Base-by-base conservation (phyloP, 768 basidiomycete species). In the Obba rivulosa region DNA sequence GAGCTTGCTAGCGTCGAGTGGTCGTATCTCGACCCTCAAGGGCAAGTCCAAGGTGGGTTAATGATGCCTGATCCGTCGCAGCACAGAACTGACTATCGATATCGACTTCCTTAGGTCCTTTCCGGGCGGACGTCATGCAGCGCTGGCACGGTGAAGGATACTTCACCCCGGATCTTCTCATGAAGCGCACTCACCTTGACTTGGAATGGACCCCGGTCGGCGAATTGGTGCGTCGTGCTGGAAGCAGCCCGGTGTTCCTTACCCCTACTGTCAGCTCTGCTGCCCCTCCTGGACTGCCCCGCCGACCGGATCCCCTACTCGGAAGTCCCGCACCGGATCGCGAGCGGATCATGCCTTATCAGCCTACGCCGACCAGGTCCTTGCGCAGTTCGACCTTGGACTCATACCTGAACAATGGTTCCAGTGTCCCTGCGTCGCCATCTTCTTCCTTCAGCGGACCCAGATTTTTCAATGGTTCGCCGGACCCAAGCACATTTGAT, bases 61-160 rank as follows among this genome's bases (percentile, higher is more conserved):
- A 18, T 41, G 23, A 3, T 18, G 16, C 17, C 39, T 24, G 39
- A 47, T 38, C 5, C 23, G 17, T 8, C 13, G n/a, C 18, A 21
- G 21, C 7, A 46, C 42, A 34, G 24, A n/a, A 31, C 42, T 43
- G 24, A 45, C 54, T 35, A 49, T 36, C 17, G 17, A 11, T 22
- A 14, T 35, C 39, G 25, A 43, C 46, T 23, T 54, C 10, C 45
- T 38, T 17, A 95, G 92, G 93, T 49, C 92, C 93, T 4, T 97
- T 95, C 75, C 77, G 77, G 39, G 91, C 90, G 22, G 81, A 85
- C 52, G 57, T 87, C 46, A 95, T 97, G 93, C 92, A 95, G 69
- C 89, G 89, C 60, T 96, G 93, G 93, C 85, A 83, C 62, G 82
- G 90, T 43, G 87, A 87, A 58, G 87, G 89, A 14, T 97, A 94